Base-by-base conservation (phyloP, 31 red algal genomes). In the Asparagopsis taxiformis region DNA sequence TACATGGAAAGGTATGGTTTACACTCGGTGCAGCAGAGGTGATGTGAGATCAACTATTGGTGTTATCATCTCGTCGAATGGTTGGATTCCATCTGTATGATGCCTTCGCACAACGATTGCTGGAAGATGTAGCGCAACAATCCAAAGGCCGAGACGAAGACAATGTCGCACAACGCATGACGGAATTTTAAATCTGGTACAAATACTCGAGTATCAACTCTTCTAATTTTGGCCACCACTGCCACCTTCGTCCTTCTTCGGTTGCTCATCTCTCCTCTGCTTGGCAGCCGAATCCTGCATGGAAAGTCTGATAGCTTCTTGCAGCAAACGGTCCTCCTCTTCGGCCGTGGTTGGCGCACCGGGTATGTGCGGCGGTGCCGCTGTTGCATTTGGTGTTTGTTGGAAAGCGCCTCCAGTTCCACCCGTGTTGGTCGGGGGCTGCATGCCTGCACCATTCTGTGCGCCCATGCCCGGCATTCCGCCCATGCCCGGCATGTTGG, bases 321-420 rank as follows among this genome's bases (percentile, higher is more conserved):
- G 82, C 35, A 86, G 51, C 29, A 86, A 53, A 11, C 82, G 70
- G 17, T 86, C 82, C 32, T 86, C 82, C 62, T 86, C 82, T 60
- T 86, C 82, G 6, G 51, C 60, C 13, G 82, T 86, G 26, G 82
- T 76, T 0, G 82, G 82, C 21, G 82, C 82, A 28, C 82, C 82
- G 9, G 82, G 82, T n/a, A 31, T 68, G 52, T 15, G 58, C 11
- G 3, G 70, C 62, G 38, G 32, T 28, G 44, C 31, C 5, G 31
- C 51, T 6, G 41, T 41, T 10, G 44, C 54, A 38, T 57, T 50
- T 31, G 26, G 70, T 44, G 31, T 53, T 35, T 2, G 29, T 49
- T 23, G 26, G 59, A 36, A 39, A 35, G 46, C 60, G 1, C 30
- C 32, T 3, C 34, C 54, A 31, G 51, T 46, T 55, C 48, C 36